Conservation (phyloP, 2,329 filamentous ascomycete species). For the Phialophora macrospora region DNA sequence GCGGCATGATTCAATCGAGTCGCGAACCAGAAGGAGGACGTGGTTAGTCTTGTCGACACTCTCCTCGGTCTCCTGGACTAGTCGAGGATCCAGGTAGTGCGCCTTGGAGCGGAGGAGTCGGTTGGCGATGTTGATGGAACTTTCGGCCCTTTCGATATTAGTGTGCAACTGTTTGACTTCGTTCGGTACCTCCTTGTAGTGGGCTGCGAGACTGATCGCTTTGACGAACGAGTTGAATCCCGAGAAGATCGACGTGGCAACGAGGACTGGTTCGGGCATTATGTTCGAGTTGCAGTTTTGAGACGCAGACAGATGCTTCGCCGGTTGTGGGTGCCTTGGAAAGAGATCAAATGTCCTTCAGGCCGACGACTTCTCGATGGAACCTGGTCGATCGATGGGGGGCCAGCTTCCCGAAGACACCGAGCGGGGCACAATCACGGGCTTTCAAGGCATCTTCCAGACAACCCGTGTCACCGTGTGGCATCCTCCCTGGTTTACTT, state of each 20-base stretch:
- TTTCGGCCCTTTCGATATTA: conserved; percentile 13
- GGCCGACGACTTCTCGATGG: background rate
- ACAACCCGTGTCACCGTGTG: background rate
- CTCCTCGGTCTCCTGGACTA: background rate
- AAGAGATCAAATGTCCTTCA: background rate
- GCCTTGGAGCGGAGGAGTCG: conserved; percentile 12
- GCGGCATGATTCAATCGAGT: conserved; percentile 14
- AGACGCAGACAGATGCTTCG: background rate
- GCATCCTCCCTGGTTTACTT: background rate
- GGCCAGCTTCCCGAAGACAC: background rate
- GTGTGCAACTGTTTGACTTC: conserved; percentile 16
- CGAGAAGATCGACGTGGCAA: conserved; percentile 13
- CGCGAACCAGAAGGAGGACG: conserved; percentile 7
- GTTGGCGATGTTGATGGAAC: conserved; percentile 9
- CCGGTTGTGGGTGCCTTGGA: background rate
- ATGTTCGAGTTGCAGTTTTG: background rate
- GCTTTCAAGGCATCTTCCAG: background rate
- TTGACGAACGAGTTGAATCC: conserved; percentile 15
- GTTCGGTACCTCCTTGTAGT: conserved; percentile 15
- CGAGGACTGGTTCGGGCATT: conserved; percentile 9
- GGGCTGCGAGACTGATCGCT: conserved; percentile 13
- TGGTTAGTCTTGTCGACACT: conserved; percentile 7
- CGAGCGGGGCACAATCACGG: background rate
- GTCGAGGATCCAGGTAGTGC: conserved; percentile 9
- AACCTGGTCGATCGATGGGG: background rate